A percentile compares a stretch with the other conserved stretches of the same genome.
Conservation (phyloP, 208 protist species). For the Phytomonas serpens region DNA sequence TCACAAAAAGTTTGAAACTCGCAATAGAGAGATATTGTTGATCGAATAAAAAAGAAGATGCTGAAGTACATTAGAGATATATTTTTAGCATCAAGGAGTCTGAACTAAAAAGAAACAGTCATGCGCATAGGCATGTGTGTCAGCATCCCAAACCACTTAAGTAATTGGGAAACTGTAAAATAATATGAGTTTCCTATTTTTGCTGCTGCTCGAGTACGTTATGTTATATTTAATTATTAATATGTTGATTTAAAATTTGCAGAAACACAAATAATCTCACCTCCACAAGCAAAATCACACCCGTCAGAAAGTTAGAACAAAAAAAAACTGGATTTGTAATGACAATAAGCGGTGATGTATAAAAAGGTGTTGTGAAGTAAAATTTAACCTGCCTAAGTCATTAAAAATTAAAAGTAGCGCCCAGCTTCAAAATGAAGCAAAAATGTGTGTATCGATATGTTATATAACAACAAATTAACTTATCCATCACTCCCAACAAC, state of each 20-base stretch:
- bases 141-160: neutral
- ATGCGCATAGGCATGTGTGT: neutral
- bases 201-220: neutral
- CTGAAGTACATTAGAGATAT: neutral
- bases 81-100: neutral
- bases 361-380: neutral
- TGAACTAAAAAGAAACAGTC: neutral
- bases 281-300: constrained; percentile 3
- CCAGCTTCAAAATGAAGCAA: constrained; percentile 3
- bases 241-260: neutral
- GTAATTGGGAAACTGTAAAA: neutral
- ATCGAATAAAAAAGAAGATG: neutral
- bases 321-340: constrained; percentile 11
- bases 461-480: neutral
- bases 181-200: neutral
- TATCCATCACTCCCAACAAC: neutral
- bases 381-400: constrained; percentile 7
- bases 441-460: neutral
- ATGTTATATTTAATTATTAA: neutral
- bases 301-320: neutral
- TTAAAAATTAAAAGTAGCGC: constrained; percentile 14
- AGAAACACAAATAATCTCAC: constrained; percentile 11
- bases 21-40: neutral
- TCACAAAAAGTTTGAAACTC: neutral
- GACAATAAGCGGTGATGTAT: constrained; percentile 1